Base-by-base conservation (phyloP, 1,284 basidiomycete genomes). In the Quambalaria eucalypti region DNA sequence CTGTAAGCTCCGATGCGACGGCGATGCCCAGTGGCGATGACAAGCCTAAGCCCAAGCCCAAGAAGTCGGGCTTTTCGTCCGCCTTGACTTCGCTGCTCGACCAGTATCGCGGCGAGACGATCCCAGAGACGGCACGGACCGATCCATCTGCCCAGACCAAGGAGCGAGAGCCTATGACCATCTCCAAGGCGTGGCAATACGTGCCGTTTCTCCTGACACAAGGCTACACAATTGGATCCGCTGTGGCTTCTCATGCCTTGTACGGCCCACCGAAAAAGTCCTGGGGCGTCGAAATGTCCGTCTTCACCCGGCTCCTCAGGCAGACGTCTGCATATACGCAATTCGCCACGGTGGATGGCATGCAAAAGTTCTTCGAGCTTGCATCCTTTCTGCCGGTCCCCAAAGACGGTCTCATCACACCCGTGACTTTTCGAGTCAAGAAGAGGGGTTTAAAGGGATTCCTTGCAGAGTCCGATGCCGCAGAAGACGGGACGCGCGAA, bases 321-420 rank as follows among this genome's bases (percentile, higher is more conserved):
- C 88, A 90, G 54, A 83, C 88, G 25, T 85, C 86, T 8, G 81
- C 83, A 42, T 88, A 95, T 74, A 87, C 88, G 9, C 83, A 86
- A 50, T 81, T 98, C 36, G 85, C 90, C 2, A 88, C 93, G 64
- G 85, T 98, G 54, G 86, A 64, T 1, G 64, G 67, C 10, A 59
- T 75, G 12, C 84, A 93, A 23, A 81, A 84, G 76, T 79, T 90
- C 56, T 87, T 95, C 81, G 83, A 86, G 58, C 78, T 96, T 36
- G 84, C 84, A 29, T 85, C 87, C 19, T 81, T 92, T 52, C 83
- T 90, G 4, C 93, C 93, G 1, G 81, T 92, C 0, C 90, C 95
- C 2, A 87, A 88, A 8, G 91, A 96, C 76, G 92, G 92, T 2
- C 81, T 97, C 48, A 87, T 96, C 48, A 97, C 93, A 1, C 92